Conservation (phyloP, 371 early-diverging fungal genomes). For the Hamiltosporidium magnivora region DNA sequence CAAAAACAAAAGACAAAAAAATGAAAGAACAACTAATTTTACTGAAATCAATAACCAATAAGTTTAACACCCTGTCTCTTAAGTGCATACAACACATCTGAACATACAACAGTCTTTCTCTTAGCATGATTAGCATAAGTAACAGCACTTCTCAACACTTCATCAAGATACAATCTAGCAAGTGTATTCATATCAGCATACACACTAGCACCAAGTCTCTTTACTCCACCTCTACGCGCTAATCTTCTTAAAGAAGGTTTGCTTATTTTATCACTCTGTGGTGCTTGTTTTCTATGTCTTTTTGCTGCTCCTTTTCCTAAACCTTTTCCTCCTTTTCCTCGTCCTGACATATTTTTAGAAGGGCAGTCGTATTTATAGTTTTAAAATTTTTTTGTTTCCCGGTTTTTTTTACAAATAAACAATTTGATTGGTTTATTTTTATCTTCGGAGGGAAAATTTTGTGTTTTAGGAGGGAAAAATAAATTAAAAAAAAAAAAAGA, state of each 20-base stretch:
- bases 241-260: constrained; percentile 99
- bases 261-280: constrained; percentile 66
- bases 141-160: constrained; percentile 86
- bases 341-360: constrained; percentile 55
- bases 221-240: constrained; percentile 99
- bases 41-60: neutral
- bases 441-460: too few species aligned
- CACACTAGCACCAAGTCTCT: constrained; percentile 94
- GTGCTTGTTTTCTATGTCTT: constrained; percentile 71
- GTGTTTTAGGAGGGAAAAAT: too few species aligned
- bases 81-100: constrained; percentile 83
- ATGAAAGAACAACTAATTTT: too few species aligned
- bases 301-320: constrained; percentile 87
- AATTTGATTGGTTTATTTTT: too few species aligned
- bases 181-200: constrained; percentile 93
- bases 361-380: too few species aligned
- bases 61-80: constrained; percentile 81
- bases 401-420: too few species aligned
- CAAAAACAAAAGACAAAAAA: too few species aligned
- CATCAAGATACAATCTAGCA: constrained; percentile 86
- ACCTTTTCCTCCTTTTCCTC: constrained; percentile 92
- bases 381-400: too few species aligned
- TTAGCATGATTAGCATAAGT: constrained; percentile 98
- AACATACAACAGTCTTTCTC: constrained; percentile 90
- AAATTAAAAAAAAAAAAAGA: too few species aligned